Base-by-base conservation (phyloP, 2,329 filamentous ascomycete species). In the Stachybotrys chartarum region DNA sequence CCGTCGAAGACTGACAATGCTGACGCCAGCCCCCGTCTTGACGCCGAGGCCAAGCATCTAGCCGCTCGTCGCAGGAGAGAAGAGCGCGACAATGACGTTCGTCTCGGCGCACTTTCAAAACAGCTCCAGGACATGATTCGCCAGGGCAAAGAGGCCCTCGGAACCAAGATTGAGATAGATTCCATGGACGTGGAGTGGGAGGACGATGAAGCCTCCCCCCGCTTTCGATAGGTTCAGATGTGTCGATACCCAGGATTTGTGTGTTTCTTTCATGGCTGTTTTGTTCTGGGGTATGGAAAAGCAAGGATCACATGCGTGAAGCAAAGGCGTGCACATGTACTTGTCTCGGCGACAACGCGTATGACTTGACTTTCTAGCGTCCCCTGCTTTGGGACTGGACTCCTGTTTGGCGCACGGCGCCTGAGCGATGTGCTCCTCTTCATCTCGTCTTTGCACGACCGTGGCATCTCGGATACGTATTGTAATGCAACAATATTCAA, bases 131-230 rank as follows among this genome's bases (percentile, higher is more conserved):
- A 86, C 39, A 91, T 99, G 88, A 95, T 99, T 54, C 80, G 86
- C 2, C 87, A 97, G 70, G 94, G 92, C 1, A 87, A 87, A 63
- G 88, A 94, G 69, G 94, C 94, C 1, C 73, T 99, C 17, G 92
- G 87, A 2, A 88, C 88, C 18, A 87, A 77, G 46, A 76, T 90
- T 52, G 85, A 89, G 65, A 78, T 91, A 48, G 79, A 83, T 45
- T 72, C 73, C 30, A 68, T 72, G 44, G 73, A 68, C 17, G 66
- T 62, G 17, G 70, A 64, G 44, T 78, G 75, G 72, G 75, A 76
- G 53, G 76, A 73, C 48, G 75, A 76, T 44, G 63, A 72, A 14
- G 35, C 35, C 35, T 42, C 35, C 35, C 8, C 35, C 35, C 35
- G 35, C 35, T 14, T 10, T 14, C 35, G 35, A 10, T 42, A 42